Evolutionary conservation across 2,329 filamentous ascomycete genomes (phyloP).

Genomic region (Juglanconis juglandina): DNA sequence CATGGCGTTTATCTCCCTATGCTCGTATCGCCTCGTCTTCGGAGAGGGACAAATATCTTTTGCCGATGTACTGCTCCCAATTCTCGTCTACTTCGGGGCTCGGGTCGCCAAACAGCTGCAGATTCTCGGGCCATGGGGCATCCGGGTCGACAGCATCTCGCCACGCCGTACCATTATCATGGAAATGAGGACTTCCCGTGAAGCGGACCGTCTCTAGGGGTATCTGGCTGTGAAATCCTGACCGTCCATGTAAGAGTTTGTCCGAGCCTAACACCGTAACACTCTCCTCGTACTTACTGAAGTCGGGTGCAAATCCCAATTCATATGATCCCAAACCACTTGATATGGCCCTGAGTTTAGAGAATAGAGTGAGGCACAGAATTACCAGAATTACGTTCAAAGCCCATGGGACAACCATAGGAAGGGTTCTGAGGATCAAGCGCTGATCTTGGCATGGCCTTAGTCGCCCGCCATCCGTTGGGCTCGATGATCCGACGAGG

Average conservation of each 20-base stretch:
- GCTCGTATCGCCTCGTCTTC: constrained; percentile 6
- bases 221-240: not conserved
- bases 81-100: constrained; percentile 4
- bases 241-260: not conserved
- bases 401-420: not conserved
- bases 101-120: not conserved
- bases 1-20: constrained; percentile 7
- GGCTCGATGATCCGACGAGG: not conserved
- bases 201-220: constrained; percentile 1
- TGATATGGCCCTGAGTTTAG: not conserved
- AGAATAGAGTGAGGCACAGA: not conserved
- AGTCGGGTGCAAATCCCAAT: not conserved
- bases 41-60: constrained; percentile 5
- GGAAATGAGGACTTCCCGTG: constrained; percentile 4
- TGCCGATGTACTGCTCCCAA: constrained; percentile 7
- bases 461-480: not conserved
- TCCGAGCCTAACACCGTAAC: no score
- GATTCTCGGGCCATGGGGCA: not conserved
- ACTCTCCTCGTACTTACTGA: not conserved
- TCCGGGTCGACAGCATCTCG: not conserved
- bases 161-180: constrained; percentile 1
- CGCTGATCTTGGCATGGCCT: not conserved
- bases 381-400: not conserved
- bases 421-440: not conserved
- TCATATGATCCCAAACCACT: not conserved